Evolutionary conservation across 2,329 filamentous ascomycete genomes (phyloP), one percentile per base, ranked within the genome.

Genomic region (Ascosphaera apis): DNA sequence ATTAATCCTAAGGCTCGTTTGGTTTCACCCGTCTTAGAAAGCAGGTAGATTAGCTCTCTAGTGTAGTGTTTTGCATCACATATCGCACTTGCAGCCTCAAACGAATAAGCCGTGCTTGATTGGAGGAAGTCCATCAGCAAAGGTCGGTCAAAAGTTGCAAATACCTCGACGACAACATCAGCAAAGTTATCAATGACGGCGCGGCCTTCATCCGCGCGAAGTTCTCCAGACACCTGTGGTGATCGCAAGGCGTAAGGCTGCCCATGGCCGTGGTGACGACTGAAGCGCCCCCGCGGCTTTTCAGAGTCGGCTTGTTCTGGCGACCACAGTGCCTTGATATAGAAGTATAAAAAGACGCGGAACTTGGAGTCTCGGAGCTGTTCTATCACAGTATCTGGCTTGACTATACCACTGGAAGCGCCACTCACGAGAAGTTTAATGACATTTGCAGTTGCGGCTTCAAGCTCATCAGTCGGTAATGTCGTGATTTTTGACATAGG

Each of bases 21-120:
- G 46, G 82, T 88, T 53, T 93, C 76, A 0, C 88, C 88, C 0
- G 83, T 95, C 53, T 93, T 93, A 40, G 83, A 91, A 47, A 95
- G 77, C 1, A 98, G 69, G 48, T 88, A 88, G 11, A 98, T 86
- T n/a, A 95, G 68, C 52, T 98, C 88, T 27, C 82, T 78, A 34
- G 91, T 78, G 54, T 79, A 95, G 44, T 76, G 72, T 44, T 70
- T 67, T 11, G 65, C 60, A 53, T 95, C 83, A 49, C 88, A 98
- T 47, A 91, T 66, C 60, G 68, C 42, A 58, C 78, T 53, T 57
- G 60, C 61, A 15, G 45, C 76, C 47, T 88, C 82, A 45, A 92
- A 83, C n/a, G 72, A 73, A 52, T 95, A 98, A 2, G 75, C 76
- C 6, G 81, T 84, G 5, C 81, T 88, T 3, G 72, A 68, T 47